These are phyloP conservation scores for Arachis hypogaea DNA, from an alignment of 306 rosid species.

Conservation along the genomic window DNA sequence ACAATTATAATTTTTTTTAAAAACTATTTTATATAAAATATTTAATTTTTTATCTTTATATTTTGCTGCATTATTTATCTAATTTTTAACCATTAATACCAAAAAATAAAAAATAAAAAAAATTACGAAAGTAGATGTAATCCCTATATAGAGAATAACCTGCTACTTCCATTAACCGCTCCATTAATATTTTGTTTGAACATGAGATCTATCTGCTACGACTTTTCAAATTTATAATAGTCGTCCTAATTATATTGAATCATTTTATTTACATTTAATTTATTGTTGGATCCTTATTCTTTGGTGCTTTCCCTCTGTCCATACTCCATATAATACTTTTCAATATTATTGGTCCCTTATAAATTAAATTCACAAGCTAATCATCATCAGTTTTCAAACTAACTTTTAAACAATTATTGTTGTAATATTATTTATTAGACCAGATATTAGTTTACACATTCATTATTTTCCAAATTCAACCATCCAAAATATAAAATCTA, in stretches of 20 bases:
- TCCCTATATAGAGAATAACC: neutral
- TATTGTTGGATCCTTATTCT: neutral
- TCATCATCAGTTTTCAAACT: neutral
- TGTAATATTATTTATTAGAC: neutral
- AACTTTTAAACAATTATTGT: neutral
- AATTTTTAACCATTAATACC: no score
- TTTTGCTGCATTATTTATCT: no score
- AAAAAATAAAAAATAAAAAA: no score
- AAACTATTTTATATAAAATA: no score
- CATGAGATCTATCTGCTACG: neutral
- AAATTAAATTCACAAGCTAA: neutral
- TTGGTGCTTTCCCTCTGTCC: conserved; percentile 1
- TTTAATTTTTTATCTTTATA: no score
- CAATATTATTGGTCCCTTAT: neutral
- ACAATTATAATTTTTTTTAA: no score
- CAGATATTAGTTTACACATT: neutral
- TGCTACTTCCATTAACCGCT: neutral
- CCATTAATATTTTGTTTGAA: neutral
- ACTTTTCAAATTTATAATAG: conserved; percentile 1
- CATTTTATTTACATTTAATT: neutral
- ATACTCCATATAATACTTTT: neutral
- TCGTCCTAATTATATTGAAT: neutral
- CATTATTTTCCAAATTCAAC: conserved; percentile 14
- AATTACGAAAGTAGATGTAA: no score
- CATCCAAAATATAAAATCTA: neutral